These are phyloP conservation scores for Cytospora paraplurivora DNA, from an alignment of 2,329 filamentous ascomycete species.

Conservation along the genomic window DNA sequence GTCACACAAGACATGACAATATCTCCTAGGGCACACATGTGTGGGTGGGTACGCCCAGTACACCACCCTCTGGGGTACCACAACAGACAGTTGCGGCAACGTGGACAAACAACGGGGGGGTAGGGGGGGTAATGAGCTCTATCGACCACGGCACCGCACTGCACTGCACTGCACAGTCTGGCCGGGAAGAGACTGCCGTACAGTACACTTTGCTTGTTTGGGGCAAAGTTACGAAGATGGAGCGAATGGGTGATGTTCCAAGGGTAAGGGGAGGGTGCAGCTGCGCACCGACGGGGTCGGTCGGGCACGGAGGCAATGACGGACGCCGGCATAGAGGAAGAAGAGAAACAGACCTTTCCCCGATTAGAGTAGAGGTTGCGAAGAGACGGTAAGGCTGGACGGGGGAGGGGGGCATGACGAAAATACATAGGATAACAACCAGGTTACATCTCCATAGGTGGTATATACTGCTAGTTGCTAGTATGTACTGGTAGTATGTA, in stretches of 20 bases:
- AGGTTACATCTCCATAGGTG: no score
- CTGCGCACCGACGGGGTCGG: not conserved
- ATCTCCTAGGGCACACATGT: not conserved
- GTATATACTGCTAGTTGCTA: no score
- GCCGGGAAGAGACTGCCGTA: not conserved
- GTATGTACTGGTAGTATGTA: no score
- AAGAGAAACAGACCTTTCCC: not conserved
- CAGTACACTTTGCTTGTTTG: slow-evolving; percentile 20
- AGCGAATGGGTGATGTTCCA: not conserved
- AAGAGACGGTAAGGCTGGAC: not conserved
- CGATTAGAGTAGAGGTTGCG: not conserved
- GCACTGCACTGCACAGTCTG: not conserved
- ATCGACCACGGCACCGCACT: no score
- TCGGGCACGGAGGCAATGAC: not conserved
- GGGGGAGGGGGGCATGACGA: slow-evolving; percentile 9
- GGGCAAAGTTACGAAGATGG: slow-evolving; percentile 22
- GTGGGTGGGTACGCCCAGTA: not conserved
- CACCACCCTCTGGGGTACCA: not conserved
- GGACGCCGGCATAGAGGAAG: no score
- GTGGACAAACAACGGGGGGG: no score
- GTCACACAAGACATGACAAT: not conserved
- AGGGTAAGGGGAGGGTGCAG: not conserved
- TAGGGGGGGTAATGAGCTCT: no score
- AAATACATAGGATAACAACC: not conserved
- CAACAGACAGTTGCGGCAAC: not conserved